These are phyloP conservation scores for Beta corolliflora DNA, from an alignment of 179 eudicot species.

Conservation along the genomic window DNA sequence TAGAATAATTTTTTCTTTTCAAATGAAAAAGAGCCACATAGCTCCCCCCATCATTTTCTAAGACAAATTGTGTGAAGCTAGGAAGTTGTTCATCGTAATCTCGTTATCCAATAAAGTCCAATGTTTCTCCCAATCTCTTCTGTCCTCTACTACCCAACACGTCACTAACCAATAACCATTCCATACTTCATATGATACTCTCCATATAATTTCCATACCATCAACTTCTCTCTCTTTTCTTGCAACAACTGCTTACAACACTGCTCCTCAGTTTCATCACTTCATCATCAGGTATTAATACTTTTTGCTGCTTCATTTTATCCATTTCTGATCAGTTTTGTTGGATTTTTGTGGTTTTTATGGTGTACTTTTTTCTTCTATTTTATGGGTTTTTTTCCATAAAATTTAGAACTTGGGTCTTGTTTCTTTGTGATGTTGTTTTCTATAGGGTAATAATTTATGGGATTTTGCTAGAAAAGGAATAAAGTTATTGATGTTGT, in stretches of 20 bases:
- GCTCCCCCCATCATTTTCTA: not conserved
- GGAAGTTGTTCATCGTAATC: not conserved
- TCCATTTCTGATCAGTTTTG: not conserved
- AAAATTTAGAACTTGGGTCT: not conserved
- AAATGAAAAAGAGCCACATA: not conserved
- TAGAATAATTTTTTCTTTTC: no score
- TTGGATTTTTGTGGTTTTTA: not conserved
- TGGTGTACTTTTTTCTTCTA: not conserved
- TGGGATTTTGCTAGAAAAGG: not conserved
- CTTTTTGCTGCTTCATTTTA: not conserved
- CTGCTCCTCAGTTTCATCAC: not conserved
- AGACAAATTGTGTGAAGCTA: conserved; percentile 8
- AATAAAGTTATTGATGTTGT: not conserved
- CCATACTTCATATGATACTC: not conserved
- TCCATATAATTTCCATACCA: not conserved
- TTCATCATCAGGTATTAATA: conserved; percentile 19
- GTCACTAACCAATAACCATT: not conserved
- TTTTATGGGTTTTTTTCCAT: not conserved
- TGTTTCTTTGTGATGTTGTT: not conserved
- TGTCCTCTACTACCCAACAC: conserved; percentile 1
- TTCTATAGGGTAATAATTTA: not conserved
- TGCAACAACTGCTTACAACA: not conserved
- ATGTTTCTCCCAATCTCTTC: conserved; percentile 8
- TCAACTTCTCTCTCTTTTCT: not conserved
- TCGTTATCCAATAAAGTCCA: conserved; percentile 21